phyloP scores from a whole-genome alignment of 192 early-diverging fungal genomes.

The Geranomyces michiganensis region DNA sequence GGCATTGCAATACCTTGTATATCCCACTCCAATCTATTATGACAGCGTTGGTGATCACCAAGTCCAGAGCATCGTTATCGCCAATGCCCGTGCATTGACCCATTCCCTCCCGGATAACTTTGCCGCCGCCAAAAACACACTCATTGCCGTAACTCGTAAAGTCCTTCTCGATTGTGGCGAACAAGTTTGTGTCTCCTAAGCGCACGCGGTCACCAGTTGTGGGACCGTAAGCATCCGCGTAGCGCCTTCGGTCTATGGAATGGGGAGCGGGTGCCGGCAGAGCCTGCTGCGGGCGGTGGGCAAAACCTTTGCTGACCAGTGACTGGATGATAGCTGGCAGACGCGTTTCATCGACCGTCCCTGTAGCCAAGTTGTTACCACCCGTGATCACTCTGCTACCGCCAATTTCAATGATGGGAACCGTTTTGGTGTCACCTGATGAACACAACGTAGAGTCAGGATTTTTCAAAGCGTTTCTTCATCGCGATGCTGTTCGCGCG shows the following conservation, averaged over 20 bases:
- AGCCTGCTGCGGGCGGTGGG: constrained; percentile 57
- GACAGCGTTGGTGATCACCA: constrained; percentile 94
- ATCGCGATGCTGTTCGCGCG: background rate
- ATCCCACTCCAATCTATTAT: constrained; percentile 94
- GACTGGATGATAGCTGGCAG: constrained; percentile 57
- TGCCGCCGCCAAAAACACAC: constrained; percentile 94
- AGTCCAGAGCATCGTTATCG: constrained; percentile 78
- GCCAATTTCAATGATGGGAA: constrained; percentile 80
- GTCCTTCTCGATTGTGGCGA: constrained; percentile 87
- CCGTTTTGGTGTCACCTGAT: constrained; percentile 80
- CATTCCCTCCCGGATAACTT: constrained; percentile 94
- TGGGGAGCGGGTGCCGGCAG: constrained; percentile 58
- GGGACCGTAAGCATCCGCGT: constrained; percentile 91
- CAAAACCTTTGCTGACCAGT: constrained; percentile 58
- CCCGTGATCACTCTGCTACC: constrained; percentile 80
- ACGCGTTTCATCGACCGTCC: constrained; percentile 61
- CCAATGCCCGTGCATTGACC: constrained; percentile 73
- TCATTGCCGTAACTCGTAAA: constrained; percentile 93
- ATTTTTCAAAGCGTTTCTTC: too few relatives aligned
- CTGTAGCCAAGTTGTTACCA: constrained; percentile 82
- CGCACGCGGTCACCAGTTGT: constrained; percentile 88
- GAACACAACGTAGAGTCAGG: background rate
- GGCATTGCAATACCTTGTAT: constrained; percentile 68
- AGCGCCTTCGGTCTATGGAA: constrained; percentile 75
- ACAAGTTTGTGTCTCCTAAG: constrained; percentile 83